phyloP scores from a whole-genome alignment of 176 grass and related monocot species.

The Carex myosuroides region DNA sequence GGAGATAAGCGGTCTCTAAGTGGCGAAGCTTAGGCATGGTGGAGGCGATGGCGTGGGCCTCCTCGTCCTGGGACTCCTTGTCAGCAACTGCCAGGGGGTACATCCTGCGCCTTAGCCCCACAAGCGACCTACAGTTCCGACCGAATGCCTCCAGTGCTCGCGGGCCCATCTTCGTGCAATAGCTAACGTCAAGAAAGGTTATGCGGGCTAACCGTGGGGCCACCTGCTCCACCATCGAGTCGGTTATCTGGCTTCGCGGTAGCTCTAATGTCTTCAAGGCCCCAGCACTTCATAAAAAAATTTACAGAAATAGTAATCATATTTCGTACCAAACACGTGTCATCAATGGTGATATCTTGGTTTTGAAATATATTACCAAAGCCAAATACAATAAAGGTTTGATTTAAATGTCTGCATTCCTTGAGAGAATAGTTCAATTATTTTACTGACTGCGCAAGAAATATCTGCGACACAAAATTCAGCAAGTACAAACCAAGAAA shows the following conservation, averaged over 20 bases:
- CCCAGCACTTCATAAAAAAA: conserved; percentile 35
- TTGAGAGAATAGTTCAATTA: not conserved
- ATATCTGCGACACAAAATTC: not conserved
- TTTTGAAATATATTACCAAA: not conserved
- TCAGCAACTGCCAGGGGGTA: conserved; percentile 65
- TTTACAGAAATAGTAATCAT: not conserved
- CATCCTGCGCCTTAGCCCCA: conserved; percentile 66
- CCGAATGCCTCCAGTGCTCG: conserved; percentile 86
- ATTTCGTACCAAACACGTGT: not conserved
- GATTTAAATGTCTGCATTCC: not conserved
- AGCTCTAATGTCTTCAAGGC: conserved; percentile 69
- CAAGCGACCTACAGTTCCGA: conserved; percentile 49
- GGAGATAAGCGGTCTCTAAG: conserved; percentile 76
- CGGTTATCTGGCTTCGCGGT: conserved; percentile 84
- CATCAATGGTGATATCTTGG: not conserved
- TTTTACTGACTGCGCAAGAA: not conserved
- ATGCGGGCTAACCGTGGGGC: conserved; percentile 53
- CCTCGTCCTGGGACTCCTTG: conserved; percentile 74
- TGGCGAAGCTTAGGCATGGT: conserved; percentile 77
- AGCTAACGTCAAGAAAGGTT: conserved; percentile 82
- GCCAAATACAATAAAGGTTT: not conserved
- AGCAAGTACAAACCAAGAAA: not conserved
- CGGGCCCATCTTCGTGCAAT: conserved; percentile 73
- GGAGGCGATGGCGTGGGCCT: conserved; percentile 70
- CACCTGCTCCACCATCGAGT: conserved; percentile 54